Conservation (phyloP, 2,329 filamentous ascomycete species). For the Cercospora berteroae region DNA sequence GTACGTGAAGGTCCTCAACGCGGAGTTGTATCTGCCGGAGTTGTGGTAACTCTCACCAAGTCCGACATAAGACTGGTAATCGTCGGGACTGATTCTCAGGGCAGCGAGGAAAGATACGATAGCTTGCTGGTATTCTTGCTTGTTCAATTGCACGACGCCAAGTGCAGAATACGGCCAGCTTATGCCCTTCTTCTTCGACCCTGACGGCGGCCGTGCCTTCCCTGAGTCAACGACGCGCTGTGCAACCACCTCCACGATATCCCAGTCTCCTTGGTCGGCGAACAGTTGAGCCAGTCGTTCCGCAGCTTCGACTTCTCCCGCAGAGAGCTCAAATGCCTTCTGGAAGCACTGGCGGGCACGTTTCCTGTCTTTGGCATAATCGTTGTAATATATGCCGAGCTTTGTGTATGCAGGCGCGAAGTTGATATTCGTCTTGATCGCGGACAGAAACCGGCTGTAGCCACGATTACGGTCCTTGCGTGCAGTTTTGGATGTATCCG, state of each 20-base stretch:
- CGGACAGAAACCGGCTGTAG: constrained; percentile 77
- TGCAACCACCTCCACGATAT: constrained; percentile 88
- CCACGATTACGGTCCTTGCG: constrained; percentile 78
- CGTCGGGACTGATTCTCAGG: constrained; percentile 74
- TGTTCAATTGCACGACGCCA: constrained; percentile 91
- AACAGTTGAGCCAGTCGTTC: constrained; percentile 83
- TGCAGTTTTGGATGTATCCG: constrained; percentile 69
- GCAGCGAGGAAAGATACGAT: constrained; percentile 91
- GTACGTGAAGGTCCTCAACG: constrained; percentile 83
- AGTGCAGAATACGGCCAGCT: constrained; percentile 96
- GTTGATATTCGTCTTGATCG: constrained; percentile 81
- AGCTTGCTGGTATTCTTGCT: constrained; percentile 82
- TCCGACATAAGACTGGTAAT: constrained; percentile 95
- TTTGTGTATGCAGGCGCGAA: constrained; percentile 89
- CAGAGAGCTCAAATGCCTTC: constrained; percentile 89
- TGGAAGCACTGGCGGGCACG: constrained; percentile 91
- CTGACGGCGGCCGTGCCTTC: constrained; percentile 82
- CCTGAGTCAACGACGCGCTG: constrained; percentile 93
- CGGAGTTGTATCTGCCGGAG: constrained; percentile 89
- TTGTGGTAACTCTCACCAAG: constrained; percentile 97
- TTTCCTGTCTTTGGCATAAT: constrained; percentile 84
- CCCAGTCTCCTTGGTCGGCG: constrained; percentile 90
- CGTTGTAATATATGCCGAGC: constrained; percentile 84
- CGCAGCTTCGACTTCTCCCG: constrained; percentile 80
- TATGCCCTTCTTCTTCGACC: constrained; percentile 86